Percentiles rank a stretch among this genome's conserved stretches.
Evolutionary conservation across 176 grass and related monocot genomes (phyloP).

Genomic region (Oryza australiensis): DNA sequence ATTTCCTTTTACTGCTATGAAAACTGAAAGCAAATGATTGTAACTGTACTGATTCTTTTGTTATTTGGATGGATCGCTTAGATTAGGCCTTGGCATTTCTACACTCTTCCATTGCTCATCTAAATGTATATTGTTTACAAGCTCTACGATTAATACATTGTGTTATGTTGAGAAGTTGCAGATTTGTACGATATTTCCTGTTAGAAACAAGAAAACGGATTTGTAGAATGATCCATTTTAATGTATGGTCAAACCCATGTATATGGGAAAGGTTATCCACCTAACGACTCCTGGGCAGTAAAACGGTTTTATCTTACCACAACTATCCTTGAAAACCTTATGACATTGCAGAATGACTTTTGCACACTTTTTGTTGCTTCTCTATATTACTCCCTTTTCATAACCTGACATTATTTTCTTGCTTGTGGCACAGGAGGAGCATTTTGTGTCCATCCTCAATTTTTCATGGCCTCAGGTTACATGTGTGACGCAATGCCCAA

Average conservation of each 20-base stretch:
- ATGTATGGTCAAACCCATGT: background rate
- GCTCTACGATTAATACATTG: background rate
- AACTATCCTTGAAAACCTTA: background rate
- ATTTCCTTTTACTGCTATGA: background rate
- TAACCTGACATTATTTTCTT: background rate
- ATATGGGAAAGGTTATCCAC: background rate
- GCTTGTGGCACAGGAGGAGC: constrained; percentile 69
- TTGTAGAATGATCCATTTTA: background rate
- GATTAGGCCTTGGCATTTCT: constrained; percentile 2
- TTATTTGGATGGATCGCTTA: background rate
- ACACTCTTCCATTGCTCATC: background rate
- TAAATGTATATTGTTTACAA: background rate
- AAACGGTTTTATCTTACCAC: background rate
- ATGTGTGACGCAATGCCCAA: constrained; percentile 75
- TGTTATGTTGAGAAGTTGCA: background rate
- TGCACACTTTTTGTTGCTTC: background rate
- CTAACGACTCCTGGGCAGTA: background rate
- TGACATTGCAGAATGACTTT: background rate
- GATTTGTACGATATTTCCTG: background rate
- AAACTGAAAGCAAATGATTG: background rate
- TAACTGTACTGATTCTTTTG: background rate
- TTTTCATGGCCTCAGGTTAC: constrained; percentile 88
- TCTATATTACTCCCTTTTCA: background rate
- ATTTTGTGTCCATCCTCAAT: constrained; percentile 68
- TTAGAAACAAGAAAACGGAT: background rate